Evolutionary conservation across 176 grass and related monocot genomes (phyloP), one percentile per base, ranked within the genome.

Genomic region (Eragrostis curvula): DNA sequence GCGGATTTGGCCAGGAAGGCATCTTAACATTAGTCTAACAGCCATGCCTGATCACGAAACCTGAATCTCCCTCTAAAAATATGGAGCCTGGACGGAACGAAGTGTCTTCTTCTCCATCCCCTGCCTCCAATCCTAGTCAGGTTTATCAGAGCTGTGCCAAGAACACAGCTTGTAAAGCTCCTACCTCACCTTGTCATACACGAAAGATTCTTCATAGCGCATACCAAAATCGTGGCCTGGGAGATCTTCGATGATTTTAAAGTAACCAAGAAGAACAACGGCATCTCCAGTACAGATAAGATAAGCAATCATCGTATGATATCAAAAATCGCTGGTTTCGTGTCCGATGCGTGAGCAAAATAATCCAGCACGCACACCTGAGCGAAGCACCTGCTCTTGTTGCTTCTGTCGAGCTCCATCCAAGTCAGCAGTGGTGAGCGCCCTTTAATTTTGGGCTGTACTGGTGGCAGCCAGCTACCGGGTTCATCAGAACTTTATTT

Each of bases 201-300:
- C 47, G 71, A 83, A 83, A 44, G 60, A 55, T 75, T 66, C 70
- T 27, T 51, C 56, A 30, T 24, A 53, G 5, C 21, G 70, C 41
- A 65, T 83, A 21, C 64, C 14, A 3, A 5, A 51, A 30, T 27
- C 16, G 46, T 53, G 30, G 29, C 80, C 57, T 65, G 21, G 18
- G 59, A 83, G 58, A 83, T 74, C 70, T 66, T 83, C 47, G 70
- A 53, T 44, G 70, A 15, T 74, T 83, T 83, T 65, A 65, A 83
- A 74, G 69, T 83, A 29, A 21, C 55, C 5, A 44, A 49, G 27
- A 28, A 39, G 25, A 82, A 72, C 11, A 62, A 47, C 17, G 40
- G 12, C 4, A 80, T 70, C 78, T 70, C 36, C 9, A 4, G 30
- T 46, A 59, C 52, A 81, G 32, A 2, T 2, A 2, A 36, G 32